Conservation (phyloP, 495 filamentous ascomycete genomes). For the Penicillium odoratum region DNA sequence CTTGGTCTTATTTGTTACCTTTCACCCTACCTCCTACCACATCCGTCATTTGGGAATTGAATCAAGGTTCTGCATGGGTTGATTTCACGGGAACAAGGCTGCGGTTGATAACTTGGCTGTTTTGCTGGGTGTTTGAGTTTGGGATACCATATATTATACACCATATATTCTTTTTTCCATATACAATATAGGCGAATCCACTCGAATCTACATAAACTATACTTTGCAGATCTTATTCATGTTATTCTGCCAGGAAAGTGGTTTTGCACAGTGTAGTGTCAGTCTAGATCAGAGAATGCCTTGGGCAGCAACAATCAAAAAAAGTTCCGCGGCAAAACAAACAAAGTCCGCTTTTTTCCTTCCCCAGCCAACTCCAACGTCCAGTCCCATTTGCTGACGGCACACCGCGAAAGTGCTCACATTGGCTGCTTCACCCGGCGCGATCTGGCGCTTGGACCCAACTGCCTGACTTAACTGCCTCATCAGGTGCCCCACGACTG, state of each 20-base stretch:
- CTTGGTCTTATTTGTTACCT: background rate
- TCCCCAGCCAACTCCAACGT: conserved; percentile 17
- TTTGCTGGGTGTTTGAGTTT: conserved; percentile 5
- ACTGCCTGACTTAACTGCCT: conserved; percentile 27
- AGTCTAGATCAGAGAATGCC: conserved; percentile 12
- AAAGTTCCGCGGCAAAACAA: conserved; percentile 27
- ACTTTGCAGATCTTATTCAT: too few species aligned
- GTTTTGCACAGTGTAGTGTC: background rate
- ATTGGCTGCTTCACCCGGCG: conserved; percentile 22
- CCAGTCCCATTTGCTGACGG: conserved; percentile 15
- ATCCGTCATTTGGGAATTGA: conserved; percentile 7
- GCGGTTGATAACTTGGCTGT: background rate
- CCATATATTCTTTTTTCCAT: conserved; percentile 17
- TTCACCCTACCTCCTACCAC: background rate
- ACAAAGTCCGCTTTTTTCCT: conserved; percentile 20
- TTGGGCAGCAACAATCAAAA: conserved; percentile 25
- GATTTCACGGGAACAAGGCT: conserved; percentile 8
- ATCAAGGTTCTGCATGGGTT: conserved; percentile 2
- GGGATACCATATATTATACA: conserved; percentile 7
- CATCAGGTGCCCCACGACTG: conserved; percentile 31
- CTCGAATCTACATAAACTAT: conserved; percentile 2
- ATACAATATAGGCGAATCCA: conserved; percentile 12
- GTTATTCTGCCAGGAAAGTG: too few species aligned
- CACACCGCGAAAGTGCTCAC: conserved; percentile 1
- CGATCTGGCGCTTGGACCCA: conserved; percentile 30